These are phyloP conservation scores for Fistulifera pelliculosa DNA, from an alignment of 108 stramenopile genomes.

Conservation along the genomic window DNA sequence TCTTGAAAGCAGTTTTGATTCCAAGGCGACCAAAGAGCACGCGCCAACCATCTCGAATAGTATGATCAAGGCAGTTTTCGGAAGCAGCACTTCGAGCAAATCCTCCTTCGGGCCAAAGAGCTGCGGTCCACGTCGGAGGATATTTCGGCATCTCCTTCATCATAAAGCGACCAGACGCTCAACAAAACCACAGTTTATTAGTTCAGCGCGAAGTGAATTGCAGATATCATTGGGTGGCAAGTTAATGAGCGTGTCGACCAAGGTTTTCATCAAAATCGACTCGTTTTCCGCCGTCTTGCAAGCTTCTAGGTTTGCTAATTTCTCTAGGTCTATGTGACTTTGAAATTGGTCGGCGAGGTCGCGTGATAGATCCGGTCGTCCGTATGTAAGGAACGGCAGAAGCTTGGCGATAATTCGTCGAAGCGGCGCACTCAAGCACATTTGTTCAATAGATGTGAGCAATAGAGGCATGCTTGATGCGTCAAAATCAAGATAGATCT, in stretches of 20 bases:
- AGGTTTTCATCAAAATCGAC: conserved; percentile 60
- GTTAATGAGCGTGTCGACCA: conserved; percentile 66
- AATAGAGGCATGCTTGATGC: conserved; percentile 58
- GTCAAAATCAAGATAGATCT: conserved; percentile 18
- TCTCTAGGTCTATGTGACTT: conserved; percentile 44
- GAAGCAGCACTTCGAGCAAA: background rate
- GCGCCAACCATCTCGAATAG: conserved; percentile 33
- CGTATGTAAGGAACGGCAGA: conserved; percentile 79
- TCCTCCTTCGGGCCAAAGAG: conserved; percentile 34
- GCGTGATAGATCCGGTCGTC: conserved; percentile 46
- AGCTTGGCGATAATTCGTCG: conserved; percentile 78
- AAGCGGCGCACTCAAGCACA: conserved; percentile 53
- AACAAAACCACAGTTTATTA: conserved; percentile 62
- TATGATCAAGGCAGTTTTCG: background rate
- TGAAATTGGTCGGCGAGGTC: conserved; percentile 59
- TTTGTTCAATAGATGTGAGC: conserved; percentile 54
- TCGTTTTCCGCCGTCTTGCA: conserved; percentile 2
- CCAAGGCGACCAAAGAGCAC: conserved; percentile 49
- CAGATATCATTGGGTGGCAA: conserved; percentile 70
- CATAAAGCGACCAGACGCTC: conserved; percentile 32
- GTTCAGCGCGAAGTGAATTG: conserved; percentile 48
- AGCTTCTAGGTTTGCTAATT: conserved; percentile 19
- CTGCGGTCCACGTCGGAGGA: conserved; percentile 74
- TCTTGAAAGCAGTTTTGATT: conserved; percentile 45
- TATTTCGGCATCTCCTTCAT: conserved; percentile 38